Evolutionary conservation across 305 asterid genomes (phyloP), one percentile per base, ranked within the genome.

Genomic region (Solanum hybrid): DNA sequence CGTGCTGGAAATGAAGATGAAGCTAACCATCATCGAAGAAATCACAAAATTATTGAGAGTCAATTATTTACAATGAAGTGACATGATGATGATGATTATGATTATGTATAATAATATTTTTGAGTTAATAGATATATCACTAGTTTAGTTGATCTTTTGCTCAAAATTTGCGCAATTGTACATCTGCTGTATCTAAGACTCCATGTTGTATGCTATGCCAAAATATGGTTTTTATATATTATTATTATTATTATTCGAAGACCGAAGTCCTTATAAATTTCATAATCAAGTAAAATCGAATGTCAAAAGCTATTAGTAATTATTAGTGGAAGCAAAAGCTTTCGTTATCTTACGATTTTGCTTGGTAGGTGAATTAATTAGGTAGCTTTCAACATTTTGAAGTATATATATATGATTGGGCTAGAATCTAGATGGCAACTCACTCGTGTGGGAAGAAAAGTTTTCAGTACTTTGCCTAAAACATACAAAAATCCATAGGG

Each of bases 1-100:
- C 87, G 42, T 31, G n/a, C 22, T 51, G 87, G 87, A 84, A 84
- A 51, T 20, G 95, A 92, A 88, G 96, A 88, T 88, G 79, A 66
- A n/a, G 90, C 89, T 22, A 89, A 91, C 60, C 73, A 60, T 60
- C 92, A 64, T 60, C 92, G 88, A 35, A 92, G 92, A 86, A 92
- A 89, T 72, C 93, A 80, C 10, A 42, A 87, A 87, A 79, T 91
- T 84, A 80, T 91, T 26, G 94, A 92, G 88, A 93, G 71, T 86
- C 91, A 88, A 71, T 93, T 94, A 92, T 92, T 91, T 77, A 40
- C 93, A 7, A 89, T 89, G 94, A 89, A 92, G 88, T 91, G 72
- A 92, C 76, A 66, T 75, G 79, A 69, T 79, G 91, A 40, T 72
- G 77, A 64, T 79, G 91, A 51, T 51, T 46, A 20, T 82, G 86